Base-by-base conservation (phyloP, 768 basidiomycete genomes). In the Lentinula edodes region DNA sequence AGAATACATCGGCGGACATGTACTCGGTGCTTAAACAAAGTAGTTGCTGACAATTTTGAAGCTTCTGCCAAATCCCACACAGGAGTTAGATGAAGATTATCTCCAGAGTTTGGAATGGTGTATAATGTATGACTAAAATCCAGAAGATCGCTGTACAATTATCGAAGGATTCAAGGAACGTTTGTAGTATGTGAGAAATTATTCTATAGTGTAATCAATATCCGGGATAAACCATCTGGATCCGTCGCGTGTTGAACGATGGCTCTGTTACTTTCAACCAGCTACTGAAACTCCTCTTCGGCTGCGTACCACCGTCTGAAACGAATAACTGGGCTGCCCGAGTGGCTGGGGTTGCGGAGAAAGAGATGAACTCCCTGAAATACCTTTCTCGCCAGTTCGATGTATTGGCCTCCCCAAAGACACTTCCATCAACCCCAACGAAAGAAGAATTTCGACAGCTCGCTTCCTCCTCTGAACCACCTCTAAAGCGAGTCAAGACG, bases 381-480 rank as follows among this genome's bases (percentile, higher is more conserved):
- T 87, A 90, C 75, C 80, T 93, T 63, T 90, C 91, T 66, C 87
- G 88, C 70, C 88, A 91, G 72, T 86, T 91, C 79, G 90, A 93
- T 76, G 85, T 83, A 63, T 76, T 90, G 66, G 86, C 87, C 62
- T 75, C 85, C 7, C 72, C 86, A 53, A 80, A 79, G 66, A 78
- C 85, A 46, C 83, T 84, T 32, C 82, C 87, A 15, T 80, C 84
- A 42, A 83, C 86, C 0, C 83, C 85, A 46, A 73, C 76, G 50
- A 67, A 74, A 50, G 76, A 79, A 32, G 71, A 71, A 28, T 58
- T 62, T 52, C 57, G 55, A 39, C 62, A 57, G 45, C 52, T 52
- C 58, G 61, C 52, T 58, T 65, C 63, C 60, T 38, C 61, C 63
- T 59, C 63, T 64, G 62, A 68, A 62, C 65, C 72, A 70, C 48